Conservation (phyloP, 176 grass and related monocot genomes). For the Oryza australiensis region DNA sequence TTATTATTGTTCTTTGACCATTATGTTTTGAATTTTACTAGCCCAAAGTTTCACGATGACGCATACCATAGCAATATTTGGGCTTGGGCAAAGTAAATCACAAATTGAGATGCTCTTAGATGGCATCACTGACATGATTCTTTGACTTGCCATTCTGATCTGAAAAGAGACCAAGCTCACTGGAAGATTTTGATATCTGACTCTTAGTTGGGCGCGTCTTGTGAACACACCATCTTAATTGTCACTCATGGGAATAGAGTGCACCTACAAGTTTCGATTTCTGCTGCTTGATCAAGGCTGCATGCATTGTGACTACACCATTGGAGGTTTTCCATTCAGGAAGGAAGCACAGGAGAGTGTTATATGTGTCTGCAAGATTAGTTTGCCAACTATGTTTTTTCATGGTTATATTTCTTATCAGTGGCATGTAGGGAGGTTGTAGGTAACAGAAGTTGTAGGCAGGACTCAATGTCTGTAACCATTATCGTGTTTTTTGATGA, state of each 20-base stretch:
- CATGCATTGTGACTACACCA: too few relatives aligned
- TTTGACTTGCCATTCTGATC: too few relatives aligned
- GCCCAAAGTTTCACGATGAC: not conserved
- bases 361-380: too few relatives aligned
- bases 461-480: not conserved
- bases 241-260: too few relatives aligned
- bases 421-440: not conserved
- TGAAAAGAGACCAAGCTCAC: too few relatives aligned
- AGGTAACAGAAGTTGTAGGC: not conserved
- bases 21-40: slow-evolving; percentile 10
- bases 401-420: slow-evolving; percentile 3
- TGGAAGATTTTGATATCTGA: too few relatives aligned
- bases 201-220: too few relatives aligned
- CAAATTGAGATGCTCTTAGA: not conserved
- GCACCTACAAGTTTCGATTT: too few relatives aligned
- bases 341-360: too few relatives aligned
- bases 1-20: not conserved
- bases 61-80: not conserved
- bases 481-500: slow-evolving; percentile 14
- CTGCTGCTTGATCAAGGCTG: too few relatives aligned
- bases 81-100: not conserved
- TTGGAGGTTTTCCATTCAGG: too few relatives aligned
- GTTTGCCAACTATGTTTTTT: not conserved
- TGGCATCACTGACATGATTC: not conserved
- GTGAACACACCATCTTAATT: too few relatives aligned